Evolutionary conservation across 495 filamentous ascomycete species (phyloP).

Genomic region (Penicillium lividum): DNA sequence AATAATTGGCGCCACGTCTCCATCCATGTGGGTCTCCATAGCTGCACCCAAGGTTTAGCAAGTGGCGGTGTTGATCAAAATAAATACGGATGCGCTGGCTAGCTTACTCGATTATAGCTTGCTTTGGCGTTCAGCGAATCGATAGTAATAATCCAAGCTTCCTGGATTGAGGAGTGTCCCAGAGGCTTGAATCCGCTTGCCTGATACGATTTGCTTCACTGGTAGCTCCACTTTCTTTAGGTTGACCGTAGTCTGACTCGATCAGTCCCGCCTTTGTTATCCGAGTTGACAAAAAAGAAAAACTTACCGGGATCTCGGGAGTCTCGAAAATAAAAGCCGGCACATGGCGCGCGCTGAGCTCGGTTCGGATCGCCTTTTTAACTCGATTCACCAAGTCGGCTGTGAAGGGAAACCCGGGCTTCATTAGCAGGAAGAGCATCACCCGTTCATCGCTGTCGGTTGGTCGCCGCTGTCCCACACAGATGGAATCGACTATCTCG

Average conservation of each 20-base stretch:
- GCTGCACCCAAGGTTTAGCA: too few species aligned
- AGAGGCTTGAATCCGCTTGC: slow-evolving; percentile 70
- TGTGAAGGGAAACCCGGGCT: slow-evolving; percentile 56
- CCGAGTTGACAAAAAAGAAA: slow-evolving; percentile 6
- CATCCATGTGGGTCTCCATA: too few species aligned
- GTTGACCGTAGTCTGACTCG: slow-evolving; percentile 70
- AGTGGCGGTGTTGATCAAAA: slow-evolving; percentile 1
- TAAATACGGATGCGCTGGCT: slow-evolving; percentile 7
- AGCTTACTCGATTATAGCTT: slow-evolving; percentile 20
- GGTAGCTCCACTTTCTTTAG: slow-evolving; percentile 84
- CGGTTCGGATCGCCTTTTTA: slow-evolving; percentile 60
- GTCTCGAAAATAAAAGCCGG: slow-evolving; percentile 79
- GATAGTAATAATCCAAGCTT: slow-evolving; percentile 75
- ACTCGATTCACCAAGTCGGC: slow-evolving; percentile 57
- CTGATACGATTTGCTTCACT: slow-evolving; percentile 81
- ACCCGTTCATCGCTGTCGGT: slow-evolving; percentile 71
- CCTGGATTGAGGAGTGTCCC: slow-evolving; percentile 76
- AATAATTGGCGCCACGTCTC: slow-evolving; percentile 16
- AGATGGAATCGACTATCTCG: slow-evolving; percentile 64
- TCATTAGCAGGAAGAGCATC: slow-evolving; percentile 27
- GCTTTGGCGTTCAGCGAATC: slow-evolving; percentile 61
- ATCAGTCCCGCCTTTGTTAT: not conserved
- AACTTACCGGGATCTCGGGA: slow-evolving; percentile 73
- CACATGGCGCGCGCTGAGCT: slow-evolving; percentile 71
- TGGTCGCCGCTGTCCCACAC: slow-evolving; percentile 70